phyloP scores from a whole-genome alignment of 2,329 filamentous ascomycete genomes.

The Colletotrichum sansevieriae region DNA sequence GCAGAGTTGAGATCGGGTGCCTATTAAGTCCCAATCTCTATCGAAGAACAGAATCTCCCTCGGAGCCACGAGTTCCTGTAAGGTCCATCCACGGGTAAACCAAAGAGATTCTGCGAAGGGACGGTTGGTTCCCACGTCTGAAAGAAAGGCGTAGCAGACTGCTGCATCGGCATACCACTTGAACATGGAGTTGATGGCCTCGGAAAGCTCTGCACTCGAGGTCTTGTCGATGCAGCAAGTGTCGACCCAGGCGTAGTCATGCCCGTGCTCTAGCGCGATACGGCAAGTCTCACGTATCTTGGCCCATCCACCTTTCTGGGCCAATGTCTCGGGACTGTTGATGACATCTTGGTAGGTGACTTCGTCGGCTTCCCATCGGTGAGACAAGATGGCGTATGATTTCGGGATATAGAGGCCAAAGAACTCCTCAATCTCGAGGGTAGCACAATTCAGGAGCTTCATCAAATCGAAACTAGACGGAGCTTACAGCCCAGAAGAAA shows the following conservation, averaged over 20 bases:
- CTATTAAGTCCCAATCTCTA: not conserved
- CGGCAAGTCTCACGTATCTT: slow-evolving; percentile 9
- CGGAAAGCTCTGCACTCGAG: not conserved
- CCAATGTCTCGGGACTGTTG: not conserved
- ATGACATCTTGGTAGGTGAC: slow-evolving; percentile 12
- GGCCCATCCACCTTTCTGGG: not conserved
- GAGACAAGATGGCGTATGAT: slow-evolving; percentile 1
- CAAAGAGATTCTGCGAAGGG: not conserved
- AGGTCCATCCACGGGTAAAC: slow-evolving; percentile 18
- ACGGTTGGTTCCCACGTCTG: not conserved
- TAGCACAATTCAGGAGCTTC: slow-evolving; percentile 18
- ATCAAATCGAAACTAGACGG: not conserved
- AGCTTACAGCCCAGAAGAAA: not conserved
- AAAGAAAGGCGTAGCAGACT: not conserved
- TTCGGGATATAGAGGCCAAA: not conserved
- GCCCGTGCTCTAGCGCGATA: not conserved
- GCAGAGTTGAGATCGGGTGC: not conserved
- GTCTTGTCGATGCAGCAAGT: slow-evolving; percentile 10
- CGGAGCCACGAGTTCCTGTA: slow-evolving; percentile 26
- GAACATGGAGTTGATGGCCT: slow-evolving; percentile 15
- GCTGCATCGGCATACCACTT: not conserved
- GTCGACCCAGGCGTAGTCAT: not conserved
- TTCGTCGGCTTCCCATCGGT: slow-evolving; percentile 7
- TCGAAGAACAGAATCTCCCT: not conserved
- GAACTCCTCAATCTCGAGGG: slow-evolving; percentile 15